Base-by-base conservation (phyloP, 2,329 filamentous ascomycete genomes). In the Aureobasidium namibiae region DNA sequence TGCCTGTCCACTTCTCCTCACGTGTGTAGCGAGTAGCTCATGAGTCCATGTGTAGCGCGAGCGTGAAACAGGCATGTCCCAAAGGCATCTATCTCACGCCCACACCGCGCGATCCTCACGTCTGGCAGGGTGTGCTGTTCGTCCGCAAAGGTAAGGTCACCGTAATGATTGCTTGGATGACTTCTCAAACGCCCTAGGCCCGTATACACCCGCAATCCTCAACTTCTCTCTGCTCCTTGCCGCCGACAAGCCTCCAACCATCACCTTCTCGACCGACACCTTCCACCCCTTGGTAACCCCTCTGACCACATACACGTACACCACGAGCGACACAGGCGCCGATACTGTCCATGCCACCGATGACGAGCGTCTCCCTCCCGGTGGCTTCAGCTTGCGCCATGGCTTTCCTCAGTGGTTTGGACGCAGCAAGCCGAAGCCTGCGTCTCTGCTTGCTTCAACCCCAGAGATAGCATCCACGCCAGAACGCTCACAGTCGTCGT, bases 221-320 rank as follows among this genome's bases (percentile, higher is more conserved):
- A 88, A 92, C 67, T 95, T 97, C 74, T 87, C 94, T 65, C 88
- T 97, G 64, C 87, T 86, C 24, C 97, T 97, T 67, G 89, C 92
- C 36, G 87, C 92, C 13, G 76, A 80, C 54, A 76, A 89, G 21
- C 89, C 92, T 53, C 94, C 94, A 10, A 79, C 92, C 18, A 84
- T 99, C 64, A 92, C 87, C 58, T 96, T 99, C 73, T 83, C 85
- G 46, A 95, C 90, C 65, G 92, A 97, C 70, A 87, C 97, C 65
- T 99, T 97, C 72, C 92, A 99, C 71, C 92, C 92, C 18, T 80
- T 99, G 42, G 86, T 97, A 65, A 91, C 92, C 8, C 92, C 94
- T 38, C 80, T 95, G 62, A 96, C 91, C n/a, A 96, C 90, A 3
- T 95, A 96, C 74, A 94, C 90, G 69, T 95, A 95, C 76, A 88